phyloP scores from a whole-genome alignment of 768 basidiomycete genomes.

The Mycena chlorophos region DNA sequence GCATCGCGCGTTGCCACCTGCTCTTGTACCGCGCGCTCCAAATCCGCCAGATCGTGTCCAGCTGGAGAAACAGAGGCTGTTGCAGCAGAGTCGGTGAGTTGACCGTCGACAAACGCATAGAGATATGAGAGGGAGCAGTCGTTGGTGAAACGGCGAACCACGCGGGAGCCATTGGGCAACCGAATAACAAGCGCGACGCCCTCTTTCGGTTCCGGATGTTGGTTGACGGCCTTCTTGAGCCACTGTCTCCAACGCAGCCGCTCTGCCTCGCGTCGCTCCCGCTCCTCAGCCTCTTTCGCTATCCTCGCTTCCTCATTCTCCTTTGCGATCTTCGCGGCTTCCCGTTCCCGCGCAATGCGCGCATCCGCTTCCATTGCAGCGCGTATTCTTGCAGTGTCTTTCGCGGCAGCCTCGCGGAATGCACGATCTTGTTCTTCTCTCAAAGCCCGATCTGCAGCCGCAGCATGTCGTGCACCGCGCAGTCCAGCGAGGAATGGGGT shows the following conservation, averaged over 20 bases:
- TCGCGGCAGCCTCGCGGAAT: slow-evolving; percentile 60
- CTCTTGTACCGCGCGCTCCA: slow-evolving; percentile 37
- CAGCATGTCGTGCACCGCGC: slow-evolving; percentile 48
- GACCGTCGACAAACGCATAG: slow-evolving; percentile 72
- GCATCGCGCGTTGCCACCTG: slow-evolving; percentile 25
- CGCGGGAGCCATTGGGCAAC: slow-evolving; percentile 55
- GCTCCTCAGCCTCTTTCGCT: slow-evolving; percentile 35
- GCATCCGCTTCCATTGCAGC: slow-evolving; percentile 46
- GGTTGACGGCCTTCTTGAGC: slow-evolving; percentile 50
- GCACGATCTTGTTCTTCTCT: slow-evolving; percentile 84
- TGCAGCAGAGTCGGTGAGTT: slow-evolving; percentile 42
- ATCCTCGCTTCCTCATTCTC: slow-evolving; percentile 36
- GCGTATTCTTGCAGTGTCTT: slow-evolving; percentile 71
- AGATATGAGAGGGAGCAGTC: slow-evolving; percentile 57
- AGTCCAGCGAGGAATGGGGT: slow-evolving; percentile 71
- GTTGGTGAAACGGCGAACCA: slow-evolving; percentile 56
- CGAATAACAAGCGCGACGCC: slow-evolving; percentile 52
- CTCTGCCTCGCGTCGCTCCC: slow-evolving; percentile 34
- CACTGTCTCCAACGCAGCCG: slow-evolving; percentile 61
- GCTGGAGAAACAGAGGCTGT: slow-evolving; percentile 47
- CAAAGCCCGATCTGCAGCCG: slow-evolving; percentile 56
- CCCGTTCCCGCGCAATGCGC: slow-evolving; percentile 36
- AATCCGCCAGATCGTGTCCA: slow-evolving; percentile 36
- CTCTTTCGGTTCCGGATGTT: slow-evolving; percentile 27
- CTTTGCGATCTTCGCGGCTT: slow-evolving; percentile 30